A percentile compares a stretch with the other conserved stretches of the same genome.
These are phyloP conservation scores for Pythium vanterpoolii DNA, from an alignment of 352 stramenopile genomes.

Conservation along the genomic window DNA sequence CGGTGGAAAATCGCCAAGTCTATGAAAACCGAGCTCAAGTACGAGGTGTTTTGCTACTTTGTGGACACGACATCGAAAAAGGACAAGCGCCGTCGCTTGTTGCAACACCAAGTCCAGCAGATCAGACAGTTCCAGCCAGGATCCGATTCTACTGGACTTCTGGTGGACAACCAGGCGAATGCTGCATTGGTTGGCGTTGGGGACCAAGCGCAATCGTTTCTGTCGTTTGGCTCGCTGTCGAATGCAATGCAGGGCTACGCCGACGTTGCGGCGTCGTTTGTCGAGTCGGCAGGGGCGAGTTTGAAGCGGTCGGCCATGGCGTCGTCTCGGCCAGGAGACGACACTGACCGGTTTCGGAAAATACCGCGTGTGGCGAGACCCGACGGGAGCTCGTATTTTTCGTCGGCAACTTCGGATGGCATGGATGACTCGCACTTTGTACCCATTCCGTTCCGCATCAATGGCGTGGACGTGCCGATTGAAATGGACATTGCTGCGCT, in stretches of 20 bases:
- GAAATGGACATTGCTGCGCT: constrained; percentile 66
- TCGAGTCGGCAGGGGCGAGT: constrained; percentile 11
- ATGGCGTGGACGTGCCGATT: constrained; percentile 64
- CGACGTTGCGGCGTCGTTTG: constrained; percentile 20
- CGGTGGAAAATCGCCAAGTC: constrained; percentile 76
- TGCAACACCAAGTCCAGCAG: constrained; percentile 26
- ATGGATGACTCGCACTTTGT: constrained; percentile 47
- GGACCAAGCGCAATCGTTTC: constrained; percentile 14
- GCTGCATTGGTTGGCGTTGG: background rate
- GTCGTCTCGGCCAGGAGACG: constrained; percentile 15
- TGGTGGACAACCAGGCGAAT: constrained; percentile 13
- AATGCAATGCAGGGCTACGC: constrained; percentile 20
- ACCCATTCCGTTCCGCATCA: constrained; percentile 69
- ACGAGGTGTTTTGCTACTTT: constrained; percentile 81
- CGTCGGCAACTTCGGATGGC: background rate
- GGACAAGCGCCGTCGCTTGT: constrained; percentile 54
- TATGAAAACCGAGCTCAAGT: constrained; percentile 81
- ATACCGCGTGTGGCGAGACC: constrained; percentile 28
- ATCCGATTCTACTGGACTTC: constrained; percentile 23
- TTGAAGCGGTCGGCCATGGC: too few species aligned
- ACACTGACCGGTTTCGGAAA: constrained; percentile 39
- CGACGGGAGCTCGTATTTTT: background rate
- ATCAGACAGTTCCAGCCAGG: constrained; percentile 43
- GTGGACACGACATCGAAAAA: constrained; percentile 63
- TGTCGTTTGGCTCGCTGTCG: constrained; percentile 12